These are phyloP conservation scores for Chlamydomonas eustigma DNA, from an alignment of 139 green algal genomes.

Conservation along the genomic window DNA sequence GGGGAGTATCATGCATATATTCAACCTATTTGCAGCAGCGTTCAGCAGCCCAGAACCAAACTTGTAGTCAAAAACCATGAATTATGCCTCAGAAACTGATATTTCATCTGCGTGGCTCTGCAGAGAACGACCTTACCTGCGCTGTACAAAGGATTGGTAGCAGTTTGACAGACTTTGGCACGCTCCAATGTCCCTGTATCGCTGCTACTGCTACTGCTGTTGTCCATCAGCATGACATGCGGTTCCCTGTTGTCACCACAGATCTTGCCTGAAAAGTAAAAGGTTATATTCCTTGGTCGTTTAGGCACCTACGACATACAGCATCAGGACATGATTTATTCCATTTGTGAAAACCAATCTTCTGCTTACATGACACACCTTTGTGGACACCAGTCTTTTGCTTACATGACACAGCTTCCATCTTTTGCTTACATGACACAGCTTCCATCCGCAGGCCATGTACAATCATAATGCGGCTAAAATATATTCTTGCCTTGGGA, in stretches of 20 bases:
- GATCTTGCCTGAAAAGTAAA: conserved; percentile 44
- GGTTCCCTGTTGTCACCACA: conserved; percentile 43
- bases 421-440: too few relatives aligned
- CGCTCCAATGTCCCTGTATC: conserved; percentile 12
- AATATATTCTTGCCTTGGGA: conserved; percentile 19
- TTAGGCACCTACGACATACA: conserved; percentile 11
- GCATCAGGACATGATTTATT: too few relatives aligned
- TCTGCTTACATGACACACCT: too few relatives aligned
- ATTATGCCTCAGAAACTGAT: too few relatives aligned
- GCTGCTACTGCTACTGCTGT: neutral
- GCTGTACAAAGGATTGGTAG: conserved; percentile 39
- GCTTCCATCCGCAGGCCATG: neutral
- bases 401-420: too few relatives aligned
- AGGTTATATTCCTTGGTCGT: conserved; percentile 24
- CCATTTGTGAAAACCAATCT: too few relatives aligned
- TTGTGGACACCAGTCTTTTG: too few relatives aligned
- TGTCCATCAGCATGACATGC: neutral
- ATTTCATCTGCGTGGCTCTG: too few relatives aligned
- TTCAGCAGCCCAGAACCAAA: too few relatives aligned
- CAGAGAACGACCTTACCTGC: conserved; percentile 24
- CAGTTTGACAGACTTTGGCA: conserved; percentile 41
- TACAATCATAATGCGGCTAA: neutral
- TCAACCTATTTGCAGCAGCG: too few relatives aligned
- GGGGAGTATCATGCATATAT: too few relatives aligned
- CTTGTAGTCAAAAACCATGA: too few relatives aligned